Evolutionary conservation across 495 filamentous ascomycete genomes (phyloP), one percentile per base, ranked within the genome.

Genomic region (Acidiella bohemica): DNA sequence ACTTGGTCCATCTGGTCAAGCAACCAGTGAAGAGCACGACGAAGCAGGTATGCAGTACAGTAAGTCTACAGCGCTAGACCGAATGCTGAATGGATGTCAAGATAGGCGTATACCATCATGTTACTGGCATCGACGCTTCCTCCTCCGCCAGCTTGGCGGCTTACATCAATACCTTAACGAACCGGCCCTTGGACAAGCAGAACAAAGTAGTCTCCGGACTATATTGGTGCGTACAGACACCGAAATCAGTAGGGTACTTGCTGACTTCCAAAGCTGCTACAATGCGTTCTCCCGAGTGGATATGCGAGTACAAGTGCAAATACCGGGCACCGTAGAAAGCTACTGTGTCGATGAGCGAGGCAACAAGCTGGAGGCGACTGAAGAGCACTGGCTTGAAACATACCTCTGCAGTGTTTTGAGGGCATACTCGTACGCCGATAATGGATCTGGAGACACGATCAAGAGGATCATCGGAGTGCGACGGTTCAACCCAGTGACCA

Each of bases 241-340:
- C 14, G 13, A 16, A 19, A 26, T 24, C 9, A 32, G 17, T 46
- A 7, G 22, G 1, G 13, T 3, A 27, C n/a, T n/a, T 33, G 35
- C 49, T 56, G 41, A 55, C 17, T 16, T 42, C 36, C 5, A 12
- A 55, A 92, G 84, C 64, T 97, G 92, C 63, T 97, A 97, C 68
- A 97, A 97, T 84, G 90, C 90, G 47, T 96, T 97, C 64, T 96
- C 90, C 8, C 75, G 93, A 42, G 70, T 95, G 26, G 90, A 97
- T 56, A 96, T 97, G 92, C 85, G 90, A 30, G 88, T 97, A 16
- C 84, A 93, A 51, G 90, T 95, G 20, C 85, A 84, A 41, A 95
- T 96, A 50, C 90, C 90, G 22, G 90, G 90, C 37, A 84, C 80
- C 16, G 83, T 97, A 26, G 88, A 96, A 60, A 81, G 81, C 54